Percentiles rank a stretch among this genome's conserved stretches.
phyloP scores from a whole-genome alignment of 106 monocot genomes.

The Allium cepa region DNA sequence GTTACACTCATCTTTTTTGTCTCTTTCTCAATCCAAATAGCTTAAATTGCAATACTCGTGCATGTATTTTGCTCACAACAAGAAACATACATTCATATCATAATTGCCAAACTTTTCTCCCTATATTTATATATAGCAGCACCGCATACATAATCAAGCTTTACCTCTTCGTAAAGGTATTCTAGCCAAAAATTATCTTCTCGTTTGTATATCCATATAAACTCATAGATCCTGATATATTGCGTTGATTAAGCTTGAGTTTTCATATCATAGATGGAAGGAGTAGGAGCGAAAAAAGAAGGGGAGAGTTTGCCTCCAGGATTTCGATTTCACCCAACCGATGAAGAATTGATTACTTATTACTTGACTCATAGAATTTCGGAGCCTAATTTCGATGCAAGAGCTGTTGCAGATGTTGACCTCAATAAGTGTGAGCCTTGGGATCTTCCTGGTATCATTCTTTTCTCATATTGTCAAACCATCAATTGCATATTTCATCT shows the following conservation, averaged over 20 bases:
- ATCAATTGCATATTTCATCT: background rate
- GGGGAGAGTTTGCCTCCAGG: slow-evolving; percentile 43
- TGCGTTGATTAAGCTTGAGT: background rate
- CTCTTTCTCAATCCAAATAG: background rate
- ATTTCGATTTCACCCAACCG: slow-evolving; percentile 60
- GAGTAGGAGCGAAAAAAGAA: slow-evolving; percentile 11
- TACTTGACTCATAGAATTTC: slow-evolving; percentile 41
- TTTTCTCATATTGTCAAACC: background rate
- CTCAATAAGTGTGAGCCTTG: slow-evolving; percentile 72
- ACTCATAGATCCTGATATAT: background rate
- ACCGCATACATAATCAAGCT: background rate
- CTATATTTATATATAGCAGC: background rate
- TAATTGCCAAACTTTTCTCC: slow-evolving; percentile 2
- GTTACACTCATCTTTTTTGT: slow-evolving; percentile 10
- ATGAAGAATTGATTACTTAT: slow-evolving; percentile 55
- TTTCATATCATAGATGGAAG: background rate
- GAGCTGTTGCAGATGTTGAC: slow-evolving; percentile 51
- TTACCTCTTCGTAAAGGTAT: background rate
- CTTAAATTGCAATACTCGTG: slow-evolving; percentile 26
- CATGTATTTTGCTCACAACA: background rate
- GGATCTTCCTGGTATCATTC: slow-evolving; percentile 54
- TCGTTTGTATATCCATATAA: background rate
- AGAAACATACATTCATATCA: too few relatives aligned
- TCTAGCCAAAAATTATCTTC: background rate
- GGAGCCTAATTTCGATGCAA: slow-evolving; percentile 28